These are phyloP conservation scores for Candolleomyces efflorescens DNA, from an alignment of 768 basidiomycete genomes.

Conservation along the genomic window DNA sequence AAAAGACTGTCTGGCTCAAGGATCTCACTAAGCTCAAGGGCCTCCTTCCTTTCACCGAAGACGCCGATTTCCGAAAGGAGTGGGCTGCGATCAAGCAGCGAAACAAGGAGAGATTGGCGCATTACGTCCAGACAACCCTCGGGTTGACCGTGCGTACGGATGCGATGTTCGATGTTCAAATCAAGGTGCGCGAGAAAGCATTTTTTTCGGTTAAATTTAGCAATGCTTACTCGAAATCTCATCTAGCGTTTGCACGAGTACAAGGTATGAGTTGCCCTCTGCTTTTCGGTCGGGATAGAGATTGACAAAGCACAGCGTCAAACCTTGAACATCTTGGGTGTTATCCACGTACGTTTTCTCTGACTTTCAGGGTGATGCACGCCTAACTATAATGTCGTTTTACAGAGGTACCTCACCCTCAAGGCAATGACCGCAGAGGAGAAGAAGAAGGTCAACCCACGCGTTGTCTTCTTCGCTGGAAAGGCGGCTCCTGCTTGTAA, in stretches of 20 bases:
- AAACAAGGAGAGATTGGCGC: slow-evolving; percentile 88
- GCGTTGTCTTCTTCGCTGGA: slow-evolving; percentile 95
- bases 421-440: slow-evolving; percentile 77
- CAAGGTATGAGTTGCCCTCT: slow-evolving; percentile 45
- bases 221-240: background rate
- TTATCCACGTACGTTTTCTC: slow-evolving; percentile 62
- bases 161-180: slow-evolving; percentile 90
- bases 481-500: slow-evolving; percentile 92
- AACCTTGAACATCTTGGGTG: slow-evolving; percentile 81
- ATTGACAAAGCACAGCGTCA: slow-evolving; percentile 55
- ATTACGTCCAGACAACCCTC: slow-evolving; percentile 66
- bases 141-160: slow-evolving; percentile 69
- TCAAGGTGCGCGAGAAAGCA: slow-evolving; percentile 47
- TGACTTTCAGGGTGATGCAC: slow-evolving; percentile 19
- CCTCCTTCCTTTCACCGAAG: slow-evolving; percentile 67
- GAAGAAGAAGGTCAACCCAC: slow-evolving; percentile 77
- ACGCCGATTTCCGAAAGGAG: slow-evolving; percentile 68
- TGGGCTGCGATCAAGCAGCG: slow-evolving; percentile 85
- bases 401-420: slow-evolving; percentile 73
- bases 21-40: slow-evolving; percentile 74
- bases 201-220: too few relatives aligned
- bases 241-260: slow-evolving; percentile 85
- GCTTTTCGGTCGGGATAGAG: background rate
- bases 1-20: slow-evolving; percentile 81
- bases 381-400: background rate